Evolutionary conservation across 768 basidiomycete species (phyloP).

Genomic region (Tylopilus rubrobrunneus): DNA sequence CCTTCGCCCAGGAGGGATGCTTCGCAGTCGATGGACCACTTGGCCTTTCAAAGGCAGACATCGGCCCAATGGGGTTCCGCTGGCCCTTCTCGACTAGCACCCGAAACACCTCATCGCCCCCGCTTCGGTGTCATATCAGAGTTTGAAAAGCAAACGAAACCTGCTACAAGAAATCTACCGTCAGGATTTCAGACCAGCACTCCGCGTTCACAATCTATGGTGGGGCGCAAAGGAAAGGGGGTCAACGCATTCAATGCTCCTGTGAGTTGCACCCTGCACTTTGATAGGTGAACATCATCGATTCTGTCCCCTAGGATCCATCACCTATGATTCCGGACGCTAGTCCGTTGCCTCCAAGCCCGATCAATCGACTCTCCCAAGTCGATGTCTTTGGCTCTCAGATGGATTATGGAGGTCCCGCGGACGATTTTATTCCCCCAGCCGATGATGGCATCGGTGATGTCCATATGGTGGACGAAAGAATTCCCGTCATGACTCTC

Average conservation of each 20-base stretch:
- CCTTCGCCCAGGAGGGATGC: too few relatives aligned
- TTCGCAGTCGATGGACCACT: constrained; percentile 38
- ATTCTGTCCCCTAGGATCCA: constrained; percentile 1
- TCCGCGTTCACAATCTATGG: constrained; percentile 17
- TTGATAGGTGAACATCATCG: not conserved
- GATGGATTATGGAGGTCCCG: constrained; percentile 8
- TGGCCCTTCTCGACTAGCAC: constrained; percentile 26
- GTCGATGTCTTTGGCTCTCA: constrained; percentile 21
- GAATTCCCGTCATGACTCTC: constrained; percentile 4
- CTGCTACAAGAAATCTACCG: constrained; percentile 17
- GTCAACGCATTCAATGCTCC: not conserved
- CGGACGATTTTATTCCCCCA: constrained; percentile 13
- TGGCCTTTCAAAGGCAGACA: constrained; percentile 38
- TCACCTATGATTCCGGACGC: constrained; percentile 21
- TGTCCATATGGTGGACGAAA: constrained; percentile 32
- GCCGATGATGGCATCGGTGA: constrained; percentile 30
- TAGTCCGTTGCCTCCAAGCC: constrained; percentile 18
- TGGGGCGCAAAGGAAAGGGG: constrained; percentile 19
- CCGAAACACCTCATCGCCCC: constrained; percentile 39
- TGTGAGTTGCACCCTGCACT: constrained; percentile 1
- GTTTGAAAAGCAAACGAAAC: constrained; percentile 20
- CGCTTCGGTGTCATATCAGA: constrained; percentile 30
- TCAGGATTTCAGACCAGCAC: constrained; percentile 24
- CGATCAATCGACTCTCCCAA: constrained; percentile 8
- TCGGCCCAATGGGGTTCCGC: constrained; percentile 29